Conservation (phyloP, 2,329 filamentous ascomycete genomes). For the Emmonsiellopsis sp. region DNA sequence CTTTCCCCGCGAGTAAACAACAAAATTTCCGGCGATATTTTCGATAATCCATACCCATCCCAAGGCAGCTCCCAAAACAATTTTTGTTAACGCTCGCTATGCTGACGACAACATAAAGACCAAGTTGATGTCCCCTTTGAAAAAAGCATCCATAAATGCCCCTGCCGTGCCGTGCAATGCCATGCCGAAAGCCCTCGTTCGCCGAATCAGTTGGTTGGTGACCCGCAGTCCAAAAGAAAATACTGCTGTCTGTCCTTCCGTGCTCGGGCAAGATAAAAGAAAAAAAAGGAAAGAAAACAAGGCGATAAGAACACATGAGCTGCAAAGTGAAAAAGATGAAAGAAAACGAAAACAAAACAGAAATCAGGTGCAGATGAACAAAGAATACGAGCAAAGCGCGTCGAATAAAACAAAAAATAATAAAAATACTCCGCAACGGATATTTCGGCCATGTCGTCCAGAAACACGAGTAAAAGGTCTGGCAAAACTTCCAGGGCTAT, state of each 20-base stretch:
- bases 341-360: conserved; percentile 1
- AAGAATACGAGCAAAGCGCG: neutral
- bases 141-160: conserved; percentile 7
- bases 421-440: neutral
- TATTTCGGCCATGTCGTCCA: neutral
- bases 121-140: conserved; percentile 2
- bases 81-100: conserved; percentile 8
- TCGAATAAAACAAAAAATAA: neutral
- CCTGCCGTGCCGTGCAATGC: conserved; percentile 2
- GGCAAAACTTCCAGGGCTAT: neutral
- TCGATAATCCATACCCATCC: neutral
- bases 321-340: conserved; percentile 5
- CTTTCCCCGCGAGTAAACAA: neutral
- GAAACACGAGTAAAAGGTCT: neutral
- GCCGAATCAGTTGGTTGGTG: conserved; percentile 1
- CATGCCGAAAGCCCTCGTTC: conserved; percentile 6
- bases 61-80: neutral
- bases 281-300: neutral
- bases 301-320: neutral
- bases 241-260: conserved; percentile 1
- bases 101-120: conserved; percentile 10
- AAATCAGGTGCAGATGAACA: neutral
- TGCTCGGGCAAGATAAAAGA: conserved; percentile 1
- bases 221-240: conserved; percentile 3
- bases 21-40: neutral